Conservation (phyloP, 352 stramenopile genomes). For the Phytophthora nicotianae region DNA sequence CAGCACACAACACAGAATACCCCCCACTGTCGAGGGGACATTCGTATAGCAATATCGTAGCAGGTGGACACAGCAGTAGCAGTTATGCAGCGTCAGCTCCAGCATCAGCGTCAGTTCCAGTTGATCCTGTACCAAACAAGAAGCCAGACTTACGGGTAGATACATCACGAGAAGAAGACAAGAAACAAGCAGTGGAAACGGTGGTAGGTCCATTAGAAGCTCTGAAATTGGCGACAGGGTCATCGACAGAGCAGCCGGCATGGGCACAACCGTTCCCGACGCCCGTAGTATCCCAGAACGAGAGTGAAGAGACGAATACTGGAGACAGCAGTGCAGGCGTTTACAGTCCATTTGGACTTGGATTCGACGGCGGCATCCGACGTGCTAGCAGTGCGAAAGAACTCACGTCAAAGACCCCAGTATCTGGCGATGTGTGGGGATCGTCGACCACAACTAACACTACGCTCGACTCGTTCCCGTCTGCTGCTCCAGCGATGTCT, state of each 20-base stretch:
- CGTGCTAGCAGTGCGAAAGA: slow-evolving; percentile 36
- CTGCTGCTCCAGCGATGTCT: slow-evolving; percentile 11
- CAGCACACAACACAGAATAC: slow-evolving; percentile 29
- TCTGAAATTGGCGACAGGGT: slow-evolving; percentile 69
- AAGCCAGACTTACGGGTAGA: slow-evolving; percentile 62
- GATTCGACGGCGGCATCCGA: slow-evolving; percentile 71
- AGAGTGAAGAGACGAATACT: slow-evolving; percentile 34
- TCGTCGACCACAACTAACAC: slow-evolving; percentile 23
- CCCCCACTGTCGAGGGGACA: slow-evolving; percentile 27
- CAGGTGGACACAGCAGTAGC: slow-evolving; percentile 36
- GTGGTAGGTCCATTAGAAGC: slow-evolving; percentile 70
- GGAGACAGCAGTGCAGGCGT: slow-evolving; percentile 30
- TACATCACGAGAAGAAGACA: slow-evolving; percentile 41
- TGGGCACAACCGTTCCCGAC: slow-evolving; percentile 77
- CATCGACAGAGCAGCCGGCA: slow-evolving; percentile 61
- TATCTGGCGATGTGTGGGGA: slow-evolving; percentile 33
- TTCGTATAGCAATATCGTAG: slow-evolving; percentile 63
- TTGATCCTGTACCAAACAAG: slow-evolving; percentile 19
- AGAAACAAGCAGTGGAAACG: slow-evolving; percentile 25
- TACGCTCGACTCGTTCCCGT: slow-evolving; percentile 21
- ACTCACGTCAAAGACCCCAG: slow-evolving; percentile 18
- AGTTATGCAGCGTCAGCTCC: slow-evolving; percentile 11
- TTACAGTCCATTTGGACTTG: slow-evolving; percentile 78
- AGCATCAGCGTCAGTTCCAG: slow-evolving; percentile 3
- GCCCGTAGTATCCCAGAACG: slow-evolving; percentile 41